phyloP scores from a whole-genome alignment of 352 stramenopile genomes.

The Globisporangium splendens region DNA sequence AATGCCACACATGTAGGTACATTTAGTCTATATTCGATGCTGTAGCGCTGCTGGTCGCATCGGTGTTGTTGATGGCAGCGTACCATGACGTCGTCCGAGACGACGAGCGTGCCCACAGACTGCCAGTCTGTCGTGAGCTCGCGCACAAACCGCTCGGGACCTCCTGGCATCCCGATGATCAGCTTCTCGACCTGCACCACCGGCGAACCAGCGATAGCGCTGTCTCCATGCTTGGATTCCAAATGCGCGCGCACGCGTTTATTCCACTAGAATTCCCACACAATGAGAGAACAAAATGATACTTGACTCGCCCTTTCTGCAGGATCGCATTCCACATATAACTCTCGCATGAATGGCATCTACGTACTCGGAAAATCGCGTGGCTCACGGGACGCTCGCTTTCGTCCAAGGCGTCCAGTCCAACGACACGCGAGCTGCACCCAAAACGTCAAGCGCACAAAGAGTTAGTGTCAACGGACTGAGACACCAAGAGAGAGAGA shows the following conservation, averaged over 20 bases:
- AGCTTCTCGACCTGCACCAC: slow-evolving; percentile 29
- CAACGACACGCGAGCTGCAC: slow-evolving; percentile 44
- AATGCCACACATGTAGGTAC: neutral
- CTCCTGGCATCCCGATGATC: slow-evolving; percentile 42
- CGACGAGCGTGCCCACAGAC: slow-evolving; percentile 45
- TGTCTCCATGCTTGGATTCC: neutral
- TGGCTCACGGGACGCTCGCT: slow-evolving; percentile 19
- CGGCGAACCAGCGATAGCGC: neutral
- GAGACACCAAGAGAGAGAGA: slow-evolving; percentile 14
- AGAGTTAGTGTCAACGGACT: neutral
- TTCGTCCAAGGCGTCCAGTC: slow-evolving; percentile 25
- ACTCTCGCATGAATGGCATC: neutral
- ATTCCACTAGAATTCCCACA: slow-evolving; percentile 36
- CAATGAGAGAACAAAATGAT: neutral
- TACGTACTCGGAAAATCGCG: slow-evolving; percentile 58
- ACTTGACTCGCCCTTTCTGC: neutral
- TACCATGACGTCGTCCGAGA: slow-evolving; percentile 46
- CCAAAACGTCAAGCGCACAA: neutral
- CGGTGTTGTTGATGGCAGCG: neutral
- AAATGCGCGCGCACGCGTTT: slow-evolving; percentile 27
- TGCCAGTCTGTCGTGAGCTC: slow-evolving; percentile 42
- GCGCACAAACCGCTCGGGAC: slow-evolving; percentile 43
- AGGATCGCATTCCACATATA: neutral
- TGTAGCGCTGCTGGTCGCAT: too few relatives aligned
- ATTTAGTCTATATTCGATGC: neutral